A percentile compares a stretch with the other conserved stretches of the same genome.
Conservation (phyloP, 495 filamentous ascomycete genomes). For the Thozetella sp. region DNA sequence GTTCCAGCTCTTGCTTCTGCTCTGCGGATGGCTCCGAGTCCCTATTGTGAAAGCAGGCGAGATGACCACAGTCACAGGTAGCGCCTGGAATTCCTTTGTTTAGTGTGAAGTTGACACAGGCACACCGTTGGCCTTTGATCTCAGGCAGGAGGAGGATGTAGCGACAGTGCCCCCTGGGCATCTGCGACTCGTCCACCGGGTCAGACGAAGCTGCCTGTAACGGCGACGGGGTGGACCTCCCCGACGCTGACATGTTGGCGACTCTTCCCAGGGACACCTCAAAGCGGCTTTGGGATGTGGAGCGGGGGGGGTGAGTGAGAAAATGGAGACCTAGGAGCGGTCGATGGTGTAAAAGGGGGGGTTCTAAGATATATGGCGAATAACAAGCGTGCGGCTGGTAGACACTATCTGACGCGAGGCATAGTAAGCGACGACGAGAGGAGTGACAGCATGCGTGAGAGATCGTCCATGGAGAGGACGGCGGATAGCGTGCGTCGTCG, state of each 20-base stretch:
- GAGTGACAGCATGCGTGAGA: conserved; percentile 1
- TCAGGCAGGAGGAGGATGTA: conserved; percentile 56
- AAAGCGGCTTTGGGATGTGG: neutral
- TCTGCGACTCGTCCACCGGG: conserved; percentile 35
- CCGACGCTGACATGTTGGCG: conserved; percentile 15
- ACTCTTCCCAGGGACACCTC: neutral
- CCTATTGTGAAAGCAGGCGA: conserved; percentile 53
- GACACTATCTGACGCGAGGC: conserved; percentile 4
- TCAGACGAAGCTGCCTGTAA: conserved; percentile 21
- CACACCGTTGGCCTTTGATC: conserved; percentile 55
- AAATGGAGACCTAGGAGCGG: neutral
- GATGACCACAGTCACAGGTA: conserved; percentile 56
- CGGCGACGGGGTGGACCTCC: conserved; percentile 28
- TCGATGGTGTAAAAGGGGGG: neutral
- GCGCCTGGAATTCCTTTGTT: conserved; percentile 50
- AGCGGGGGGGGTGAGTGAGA: neutral
- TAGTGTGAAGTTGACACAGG: conserved; percentile 55
- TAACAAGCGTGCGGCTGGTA: neutral
- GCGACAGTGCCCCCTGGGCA: conserved; percentile 56
- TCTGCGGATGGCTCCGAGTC: conserved; percentile 36
- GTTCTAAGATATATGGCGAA: neutral
- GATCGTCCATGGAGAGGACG: conserved; percentile 9
- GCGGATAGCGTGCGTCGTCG: neutral
- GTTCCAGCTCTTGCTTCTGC: conserved; percentile 45
- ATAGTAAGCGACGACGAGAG: conserved; percentile 4